Percentiles rank a stretch among this genome's conserved stretches.
Conservation (phyloP, 805 yeast genomes). For the Sugiyamaella americana region DNA sequence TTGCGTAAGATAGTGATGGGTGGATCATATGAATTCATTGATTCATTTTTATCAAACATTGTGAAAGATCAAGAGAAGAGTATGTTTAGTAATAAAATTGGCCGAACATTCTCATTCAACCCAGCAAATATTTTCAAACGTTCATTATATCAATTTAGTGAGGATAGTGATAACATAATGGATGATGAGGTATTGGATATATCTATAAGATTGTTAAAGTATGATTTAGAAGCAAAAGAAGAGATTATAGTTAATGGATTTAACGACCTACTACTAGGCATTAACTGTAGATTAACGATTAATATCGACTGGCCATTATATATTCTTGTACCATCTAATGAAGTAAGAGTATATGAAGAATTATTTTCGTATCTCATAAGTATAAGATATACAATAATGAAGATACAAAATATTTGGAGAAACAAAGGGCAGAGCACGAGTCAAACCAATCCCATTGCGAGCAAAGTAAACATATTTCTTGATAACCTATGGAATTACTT, state of each 20-base stretch:
- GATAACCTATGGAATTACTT: conserved; percentile 18
- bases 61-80: neutral
- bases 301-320: conserved; percentile 23
- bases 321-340: conserved; percentile 13
- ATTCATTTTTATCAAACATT: conserved; percentile 1
- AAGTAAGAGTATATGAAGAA: conserved; percentile 8
- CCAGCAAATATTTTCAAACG: conserved; percentile 1
- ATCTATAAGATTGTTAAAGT: neutral
- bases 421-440: too few relatives aligned
- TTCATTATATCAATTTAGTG: conserved; percentile 10
- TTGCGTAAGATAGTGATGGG: conserved; percentile 15
- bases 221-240: neutral
- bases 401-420: conserved; percentile 10
- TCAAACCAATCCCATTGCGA: neutral
- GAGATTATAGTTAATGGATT: conserved; percentile 11
- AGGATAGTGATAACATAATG: conserved; percentile 8
- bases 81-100: neutral
- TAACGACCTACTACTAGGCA: conserved; percentile 18
- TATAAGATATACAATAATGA: conserved; percentile 2
- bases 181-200: conserved; percentile 7
- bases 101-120: neutral
- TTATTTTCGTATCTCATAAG: conserved; percentile 13
- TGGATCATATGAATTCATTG: conserved; percentile 18
- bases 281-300: conserved; percentile 13
- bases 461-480: conserved; percentile 6